These are phyloP conservation scores for Hsuehochloa calcarea DNA, from an alignment of 176 grass and related monocot genomes.

Conservation along the genomic window DNA sequence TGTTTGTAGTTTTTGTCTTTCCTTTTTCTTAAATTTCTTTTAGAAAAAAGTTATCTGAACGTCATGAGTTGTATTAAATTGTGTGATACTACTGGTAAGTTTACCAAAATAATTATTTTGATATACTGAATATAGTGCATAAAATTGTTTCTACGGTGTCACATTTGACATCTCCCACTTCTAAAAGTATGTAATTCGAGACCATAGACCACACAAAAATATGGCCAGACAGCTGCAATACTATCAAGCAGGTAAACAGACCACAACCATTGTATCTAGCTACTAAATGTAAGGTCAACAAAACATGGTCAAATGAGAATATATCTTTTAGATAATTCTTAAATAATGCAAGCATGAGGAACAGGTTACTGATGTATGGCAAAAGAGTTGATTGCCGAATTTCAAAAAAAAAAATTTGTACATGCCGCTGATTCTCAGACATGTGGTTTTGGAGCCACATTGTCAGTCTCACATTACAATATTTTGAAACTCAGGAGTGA, in stretches of 20 bases:
- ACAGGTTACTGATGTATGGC: not conserved
- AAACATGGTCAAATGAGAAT: slow-evolving; percentile 8
- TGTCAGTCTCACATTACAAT: not conserved
- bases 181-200: not conserved
- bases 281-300: not conserved
- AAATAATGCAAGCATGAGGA: slow-evolving; percentile 17
- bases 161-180: slow-evolving; percentile 18
- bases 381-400: not conserved
- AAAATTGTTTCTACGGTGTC: not conserved
- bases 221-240: not conserved
- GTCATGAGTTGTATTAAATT: not conserved
- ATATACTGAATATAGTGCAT: slow-evolving; percentile 12
- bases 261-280: not conserved
- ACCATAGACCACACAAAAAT: not conserved
- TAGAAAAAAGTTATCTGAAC: not conserved
- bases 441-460: not conserved
- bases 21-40: not conserved
- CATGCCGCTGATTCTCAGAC: not conserved
- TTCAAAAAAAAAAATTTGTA: not conserved
- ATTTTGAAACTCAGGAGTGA: not conserved
- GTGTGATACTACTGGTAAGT: slow-evolving; percentile 4
- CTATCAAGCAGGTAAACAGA: not conserved
- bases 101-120: not conserved
- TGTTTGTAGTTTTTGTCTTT: not conserved
- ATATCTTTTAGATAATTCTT: slow-evolving; percentile 25